Evolutionary conservation across 139 green algal genomes (phyloP).

Genomic region (Deuterostichococcus epilithicus): DNA sequence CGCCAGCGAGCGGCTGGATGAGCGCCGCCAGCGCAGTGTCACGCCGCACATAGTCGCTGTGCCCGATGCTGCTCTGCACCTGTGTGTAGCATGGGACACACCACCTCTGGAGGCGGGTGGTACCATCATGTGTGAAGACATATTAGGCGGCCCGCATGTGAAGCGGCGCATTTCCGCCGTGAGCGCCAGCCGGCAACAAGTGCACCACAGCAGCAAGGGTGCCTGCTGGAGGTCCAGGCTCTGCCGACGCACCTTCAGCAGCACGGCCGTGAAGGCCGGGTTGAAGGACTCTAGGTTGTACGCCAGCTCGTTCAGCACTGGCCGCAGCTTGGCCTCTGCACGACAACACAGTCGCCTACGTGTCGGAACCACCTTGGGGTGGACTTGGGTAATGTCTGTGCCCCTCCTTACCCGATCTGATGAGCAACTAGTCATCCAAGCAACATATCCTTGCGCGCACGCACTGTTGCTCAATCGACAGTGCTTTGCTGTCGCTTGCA

Average conservation of each 20-base stretch:
- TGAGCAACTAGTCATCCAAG: no score
- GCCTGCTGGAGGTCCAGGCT: not conserved
- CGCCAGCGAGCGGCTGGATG: slow-evolving; percentile 88
- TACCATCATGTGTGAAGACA: no score
- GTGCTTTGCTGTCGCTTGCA: no score
- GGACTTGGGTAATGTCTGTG: not conserved
- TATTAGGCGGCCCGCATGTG: not conserved
- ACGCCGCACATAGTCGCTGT: slow-evolving; percentile 73
- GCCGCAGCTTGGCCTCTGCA: slow-evolving; percentile 65
- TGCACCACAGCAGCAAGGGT: no score
- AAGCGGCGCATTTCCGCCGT: not conserved
- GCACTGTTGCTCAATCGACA: no score
- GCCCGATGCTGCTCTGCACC: slow-evolving; percentile 77
- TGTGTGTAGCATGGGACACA: slow-evolving; percentile 14
- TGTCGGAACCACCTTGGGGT: not conserved
- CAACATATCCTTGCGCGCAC: no score
- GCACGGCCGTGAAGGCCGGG: slow-evolving; percentile 83
- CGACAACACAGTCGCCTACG: no score
- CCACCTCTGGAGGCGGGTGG: no score
- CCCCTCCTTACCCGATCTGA: not conserved
- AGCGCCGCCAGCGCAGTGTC: slow-evolving; percentile 83
- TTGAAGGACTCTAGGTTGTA: slow-evolving; percentile 96
- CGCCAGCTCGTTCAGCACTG: slow-evolving; percentile 85
- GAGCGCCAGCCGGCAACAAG: not conserved
- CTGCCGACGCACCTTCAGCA: slow-evolving; percentile 62